A percentile compares a stretch with the other conserved stretches of the same genome.
Evolutionary conservation across 345 rosid species (phyloP).

Genomic region (Sisymbrium irio): DNA sequence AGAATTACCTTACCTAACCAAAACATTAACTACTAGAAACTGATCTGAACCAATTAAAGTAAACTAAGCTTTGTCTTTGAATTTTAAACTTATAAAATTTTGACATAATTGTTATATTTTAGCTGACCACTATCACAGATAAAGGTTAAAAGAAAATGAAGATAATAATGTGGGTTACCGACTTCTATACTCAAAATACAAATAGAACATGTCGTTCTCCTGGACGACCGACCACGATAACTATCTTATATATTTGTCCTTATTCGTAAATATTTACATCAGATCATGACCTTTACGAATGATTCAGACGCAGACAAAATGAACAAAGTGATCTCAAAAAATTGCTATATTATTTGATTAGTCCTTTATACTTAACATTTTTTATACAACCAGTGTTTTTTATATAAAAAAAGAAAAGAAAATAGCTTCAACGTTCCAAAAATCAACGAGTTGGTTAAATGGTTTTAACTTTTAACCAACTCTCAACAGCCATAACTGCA

Average conservation of each 20-base stretch:
- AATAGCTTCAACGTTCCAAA: not conserved
- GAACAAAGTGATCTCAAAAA: not conserved
- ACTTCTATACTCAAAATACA: not conserved
- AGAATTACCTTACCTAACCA: not conserved
- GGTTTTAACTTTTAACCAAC: not conserved
- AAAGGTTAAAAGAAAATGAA: not conserved
- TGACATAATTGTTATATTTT: not conserved
- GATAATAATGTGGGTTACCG: not conserved
- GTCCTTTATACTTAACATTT: not conserved
- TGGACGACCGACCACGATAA: slow-evolving; percentile 21
- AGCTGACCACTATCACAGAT: not conserved
- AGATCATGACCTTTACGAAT: not conserved
- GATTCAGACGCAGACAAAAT: slow-evolving; percentile 7
- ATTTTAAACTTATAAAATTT: not conserved
- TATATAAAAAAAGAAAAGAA: not conserved
- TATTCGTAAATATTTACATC: slow-evolving; percentile 6
- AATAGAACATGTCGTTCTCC: slow-evolving; percentile 13
- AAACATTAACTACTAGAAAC: not conserved
- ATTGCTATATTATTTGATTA: not conserved
- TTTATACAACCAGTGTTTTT: not conserved
- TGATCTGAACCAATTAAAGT: not conserved
- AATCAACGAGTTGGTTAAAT: not conserved
- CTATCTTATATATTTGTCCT: not conserved
- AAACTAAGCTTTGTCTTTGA: not conserved
- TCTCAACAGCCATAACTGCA: not conserved